Evolutionary conservation across 1,284 basidiomycete species (phyloP).

Genomic region (Ustilago bromivora): DNA sequence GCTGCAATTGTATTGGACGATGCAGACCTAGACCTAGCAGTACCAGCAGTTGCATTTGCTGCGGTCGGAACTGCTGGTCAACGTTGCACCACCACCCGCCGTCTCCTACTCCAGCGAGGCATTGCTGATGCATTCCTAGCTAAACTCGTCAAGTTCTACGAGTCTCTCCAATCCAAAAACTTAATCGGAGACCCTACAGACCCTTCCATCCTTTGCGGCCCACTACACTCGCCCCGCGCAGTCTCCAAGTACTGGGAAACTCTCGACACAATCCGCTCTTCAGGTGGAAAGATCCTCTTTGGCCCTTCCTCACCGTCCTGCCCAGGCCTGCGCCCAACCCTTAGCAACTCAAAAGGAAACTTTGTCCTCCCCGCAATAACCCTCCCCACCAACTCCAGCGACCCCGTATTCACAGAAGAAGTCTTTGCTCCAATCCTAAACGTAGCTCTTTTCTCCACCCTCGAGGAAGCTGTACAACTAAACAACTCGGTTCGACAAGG

Average conservation of each 20-base stretch:
- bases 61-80: constrained; percentile 95
- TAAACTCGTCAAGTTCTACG: constrained; percentile 80
- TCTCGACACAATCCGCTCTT: constrained; percentile 76
- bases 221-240: constrained; percentile 80
- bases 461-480: constrained; percentile 89
- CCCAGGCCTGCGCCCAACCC: constrained; percentile 53
- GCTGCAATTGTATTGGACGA: constrained; percentile 92
- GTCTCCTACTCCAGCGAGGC: constrained; percentile 85
- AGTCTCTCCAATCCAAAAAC: constrained; percentile 71
- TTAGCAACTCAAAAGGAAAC: constrained; percentile 74
- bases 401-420: constrained; percentile 81
- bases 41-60: constrained; percentile 90
- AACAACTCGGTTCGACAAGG: constrained; percentile 94
- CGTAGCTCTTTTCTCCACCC: constrained; percentile 86
- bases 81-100: constrained; percentile 90
- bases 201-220: constrained; percentile 81
- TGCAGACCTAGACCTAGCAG: constrained; percentile 87
- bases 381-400: constrained; percentile 75
- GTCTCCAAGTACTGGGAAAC: constrained; percentile 78
- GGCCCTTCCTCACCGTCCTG: constrained; percentile 76
- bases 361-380: constrained; percentile 90
- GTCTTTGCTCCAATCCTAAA: constrained; percentile 88
- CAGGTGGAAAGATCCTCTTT: constrained; percentile 81
- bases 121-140: constrained; percentile 82
- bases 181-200: constrained; percentile 85